Evolutionary conservation across 192 early-diverging fungal species (phyloP).

Genomic region (Backusella liffmaniae): DNA sequence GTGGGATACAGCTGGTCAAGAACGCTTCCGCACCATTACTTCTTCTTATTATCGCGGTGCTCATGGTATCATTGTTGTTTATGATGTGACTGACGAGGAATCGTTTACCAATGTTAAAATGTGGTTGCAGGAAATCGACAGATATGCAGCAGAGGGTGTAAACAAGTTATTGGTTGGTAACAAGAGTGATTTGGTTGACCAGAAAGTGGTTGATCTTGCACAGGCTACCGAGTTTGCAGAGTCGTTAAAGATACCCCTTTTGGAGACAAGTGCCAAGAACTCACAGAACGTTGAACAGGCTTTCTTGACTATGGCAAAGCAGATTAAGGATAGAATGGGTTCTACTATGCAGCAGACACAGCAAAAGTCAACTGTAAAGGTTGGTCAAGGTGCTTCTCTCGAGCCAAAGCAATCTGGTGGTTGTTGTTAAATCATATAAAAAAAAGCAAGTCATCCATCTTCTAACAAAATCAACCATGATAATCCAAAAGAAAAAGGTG

Average conservation of each 20-base stretch:
- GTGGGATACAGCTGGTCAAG: constrained; percentile 97
- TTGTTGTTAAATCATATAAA: constrained; percentile 34
- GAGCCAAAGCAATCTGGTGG: constrained; percentile 9
- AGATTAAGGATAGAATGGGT: constrained; percentile 92
- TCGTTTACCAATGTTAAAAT: constrained; percentile 93
- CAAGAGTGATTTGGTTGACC: constrained; percentile 89
- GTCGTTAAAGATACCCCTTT: constrained; percentile 83
- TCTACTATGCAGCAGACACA: constrained; percentile 32
- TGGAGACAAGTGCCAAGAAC: constrained; percentile 98
- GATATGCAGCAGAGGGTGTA: constrained; percentile 91
- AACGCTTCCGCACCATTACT: constrained; percentile 96
- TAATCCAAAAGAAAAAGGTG: background rate
- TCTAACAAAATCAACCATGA: background rate
- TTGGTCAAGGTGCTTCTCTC: constrained; percentile 6
- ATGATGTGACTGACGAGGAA: constrained; percentile 92
- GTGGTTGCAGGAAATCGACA: constrained; percentile 97
- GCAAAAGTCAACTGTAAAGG: constrained; percentile 14
- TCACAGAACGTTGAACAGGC: constrained; percentile 98
- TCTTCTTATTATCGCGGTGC: constrained; percentile 95
- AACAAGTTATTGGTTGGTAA: constrained; percentile 97
- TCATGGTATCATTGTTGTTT: constrained; percentile 96
- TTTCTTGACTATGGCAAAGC: constrained; percentile 99
- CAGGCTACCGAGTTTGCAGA: constrained; percentile 81
- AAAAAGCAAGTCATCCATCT: no score
- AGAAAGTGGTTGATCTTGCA: constrained; percentile 69